Conservation (phyloP, 371 early-diverging fungal genomes). For the Chytridium lagenaria region DNA sequence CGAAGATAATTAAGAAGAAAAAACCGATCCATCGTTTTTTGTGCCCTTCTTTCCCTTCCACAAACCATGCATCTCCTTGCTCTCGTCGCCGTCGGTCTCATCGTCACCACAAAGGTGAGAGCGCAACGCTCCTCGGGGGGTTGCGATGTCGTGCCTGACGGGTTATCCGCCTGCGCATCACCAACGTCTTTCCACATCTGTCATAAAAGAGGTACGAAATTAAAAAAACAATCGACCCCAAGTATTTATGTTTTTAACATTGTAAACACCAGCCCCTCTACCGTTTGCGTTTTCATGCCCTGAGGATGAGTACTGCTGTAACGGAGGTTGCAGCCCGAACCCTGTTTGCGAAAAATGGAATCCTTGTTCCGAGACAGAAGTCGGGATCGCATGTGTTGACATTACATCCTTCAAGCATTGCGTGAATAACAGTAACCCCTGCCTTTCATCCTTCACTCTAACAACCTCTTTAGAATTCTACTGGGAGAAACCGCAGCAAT, state of each 20-base stretch:
- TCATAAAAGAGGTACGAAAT: background rate
- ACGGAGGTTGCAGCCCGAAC: background rate
- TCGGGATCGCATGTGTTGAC: conserved; percentile 10
- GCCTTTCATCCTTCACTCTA: background rate
- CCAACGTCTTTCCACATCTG: background rate
- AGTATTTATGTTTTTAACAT: too few relatives aligned
- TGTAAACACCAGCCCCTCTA: too few relatives aligned
- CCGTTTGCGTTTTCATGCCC: background rate
- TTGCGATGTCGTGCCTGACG: background rate
- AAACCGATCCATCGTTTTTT: too few relatives aligned
- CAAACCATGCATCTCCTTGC: too few relatives aligned
- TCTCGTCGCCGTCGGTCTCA: too few relatives aligned
- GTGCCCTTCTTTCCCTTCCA: too few relatives aligned
- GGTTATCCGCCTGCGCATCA: background rate
- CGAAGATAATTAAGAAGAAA: too few relatives aligned
- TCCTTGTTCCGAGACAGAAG: background rate
- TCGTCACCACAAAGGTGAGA: too few relatives aligned
- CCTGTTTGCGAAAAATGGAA: background rate
- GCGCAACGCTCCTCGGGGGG: too few relatives aligned
- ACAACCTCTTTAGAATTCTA: background rate
- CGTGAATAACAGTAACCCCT: background rate
- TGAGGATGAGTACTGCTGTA: background rate
- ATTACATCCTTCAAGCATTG: background rate
- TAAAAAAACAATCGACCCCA: too few relatives aligned
- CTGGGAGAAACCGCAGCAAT: conserved; percentile 6